Percentiles rank a stretch among this genome's conserved stretches.
Evolutionary conservation across 768 basidiomycete genomes (phyloP).

Genomic region (Asterophora parasitica): DNA sequence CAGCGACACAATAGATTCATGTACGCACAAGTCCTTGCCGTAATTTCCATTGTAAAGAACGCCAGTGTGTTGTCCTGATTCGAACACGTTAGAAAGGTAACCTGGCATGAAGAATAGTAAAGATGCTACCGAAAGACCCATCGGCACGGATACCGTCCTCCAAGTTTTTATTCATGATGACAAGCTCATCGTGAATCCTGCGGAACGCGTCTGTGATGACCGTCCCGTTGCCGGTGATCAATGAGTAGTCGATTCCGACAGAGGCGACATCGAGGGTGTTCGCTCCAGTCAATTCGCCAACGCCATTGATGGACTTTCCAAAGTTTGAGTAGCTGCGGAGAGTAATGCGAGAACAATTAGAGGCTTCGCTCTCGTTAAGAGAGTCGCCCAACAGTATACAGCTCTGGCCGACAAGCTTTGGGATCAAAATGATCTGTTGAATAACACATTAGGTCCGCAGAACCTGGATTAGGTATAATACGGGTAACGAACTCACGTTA

Average conservation of each 20-base stretch:
- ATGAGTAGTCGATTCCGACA: constrained; percentile 51
- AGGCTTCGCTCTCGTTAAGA: constrained; percentile 19
- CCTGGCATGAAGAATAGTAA: background rate
- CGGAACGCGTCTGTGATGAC: constrained; percentile 46
- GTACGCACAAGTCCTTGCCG: constrained; percentile 48
- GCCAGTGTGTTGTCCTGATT: constrained; percentile 51
- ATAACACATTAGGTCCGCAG: too few species aligned
- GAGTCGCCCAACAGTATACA: constrained; percentile 39
- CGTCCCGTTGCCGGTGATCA: constrained; percentile 36
- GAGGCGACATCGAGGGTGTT: constrained; percentile 57
- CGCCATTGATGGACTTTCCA: constrained; percentile 39
- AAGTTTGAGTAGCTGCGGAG: constrained; percentile 30
- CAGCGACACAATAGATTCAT: background rate
- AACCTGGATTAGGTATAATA: too few species aligned
- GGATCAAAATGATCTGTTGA: constrained; percentile 36
- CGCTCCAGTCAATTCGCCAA: constrained; percentile 46
- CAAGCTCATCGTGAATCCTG: constrained; percentile 49
- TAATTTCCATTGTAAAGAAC: constrained; percentile 73
- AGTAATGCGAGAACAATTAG: constrained; percentile 16
- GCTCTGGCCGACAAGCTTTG: constrained; percentile 41
- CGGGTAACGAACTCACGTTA: constrained; percentile 37
- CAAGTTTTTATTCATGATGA: constrained; percentile 39
- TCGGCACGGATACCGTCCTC: constrained; percentile 61
- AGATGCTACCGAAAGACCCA: constrained; percentile 40
- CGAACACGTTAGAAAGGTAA: constrained; percentile 15